These are phyloP conservation scores for Lactarius vividus DNA, from an alignment of 768 basidiomycete species.

Conservation along the genomic window DNA sequence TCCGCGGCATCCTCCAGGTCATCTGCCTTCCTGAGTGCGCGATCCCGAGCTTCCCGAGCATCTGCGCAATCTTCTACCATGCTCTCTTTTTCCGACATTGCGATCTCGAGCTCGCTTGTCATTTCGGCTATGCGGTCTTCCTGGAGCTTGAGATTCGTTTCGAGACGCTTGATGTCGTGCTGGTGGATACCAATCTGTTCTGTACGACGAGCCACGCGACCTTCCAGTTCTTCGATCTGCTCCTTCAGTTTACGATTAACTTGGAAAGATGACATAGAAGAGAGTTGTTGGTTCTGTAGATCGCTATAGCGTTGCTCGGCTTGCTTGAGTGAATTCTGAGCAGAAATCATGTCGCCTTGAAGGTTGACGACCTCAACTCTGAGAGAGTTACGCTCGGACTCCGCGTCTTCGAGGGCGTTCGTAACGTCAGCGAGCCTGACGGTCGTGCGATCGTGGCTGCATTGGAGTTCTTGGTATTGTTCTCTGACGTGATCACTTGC, in stretches of 20 bases:
- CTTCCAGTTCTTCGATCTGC: slow-evolving; percentile 69
- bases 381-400: slow-evolving; percentile 66
- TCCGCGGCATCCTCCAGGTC: slow-evolving; percentile 63
- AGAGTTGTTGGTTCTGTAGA: slow-evolving; percentile 66
- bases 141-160: slow-evolving; percentile 68
- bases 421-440: slow-evolving; percentile 45
- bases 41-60: slow-evolving; percentile 70
- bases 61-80: slow-evolving; percentile 86
- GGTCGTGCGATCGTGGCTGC: slow-evolving; percentile 42
- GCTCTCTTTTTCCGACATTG: slow-evolving; percentile 64
- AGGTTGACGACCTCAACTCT: slow-evolving; percentile 62
- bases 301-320: slow-evolving; percentile 59
- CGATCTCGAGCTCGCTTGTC: slow-evolving; percentile 64
- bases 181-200: slow-evolving; percentile 78
- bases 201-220: slow-evolving; percentile 59
- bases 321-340: slow-evolving; percentile 51
- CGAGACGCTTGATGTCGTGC: slow-evolving; percentile 73
- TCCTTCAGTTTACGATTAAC: slow-evolving; percentile 51
- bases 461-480: slow-evolving; percentile 19
- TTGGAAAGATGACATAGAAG: slow-evolving; percentile 49
- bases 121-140: slow-evolving; percentile 74
- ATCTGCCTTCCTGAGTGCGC: slow-evolving; percentile 54
- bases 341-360: slow-evolving; percentile 52
- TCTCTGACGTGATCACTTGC: slow-evolving; percentile 15
- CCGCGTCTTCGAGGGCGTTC: slow-evolving; percentile 51